Base-by-base conservation (phyloP, 2,329 filamentous ascomycete species). In the Coniochaeta ligniaria region DNA sequence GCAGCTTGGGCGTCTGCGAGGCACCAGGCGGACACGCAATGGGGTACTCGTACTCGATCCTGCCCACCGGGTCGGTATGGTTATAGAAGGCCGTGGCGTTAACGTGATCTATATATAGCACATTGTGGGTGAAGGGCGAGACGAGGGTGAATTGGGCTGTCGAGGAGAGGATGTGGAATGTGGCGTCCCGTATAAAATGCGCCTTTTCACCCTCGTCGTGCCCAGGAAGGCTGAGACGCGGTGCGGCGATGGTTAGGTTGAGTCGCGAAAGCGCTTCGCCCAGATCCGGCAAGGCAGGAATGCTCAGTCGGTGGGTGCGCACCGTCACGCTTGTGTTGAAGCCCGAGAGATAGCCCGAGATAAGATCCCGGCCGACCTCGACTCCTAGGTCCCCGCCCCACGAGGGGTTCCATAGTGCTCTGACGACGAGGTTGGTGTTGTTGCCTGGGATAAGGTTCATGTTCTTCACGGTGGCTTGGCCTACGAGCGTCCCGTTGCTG, bases 61-160 rank as follows among this genome's bases (percentile, higher is more conserved):
- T 83, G 1, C 93, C 95, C 0, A 96, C 80, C 1, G 86, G 83
- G 59, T 94, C 86, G 9, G 87, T 90, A 63, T 90, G 84, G 64
- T 96, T 92, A 73, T 96, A 96, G 63, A 86, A 89, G 0, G 95
- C 92, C 1, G 89, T 92, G 7, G 94, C 94, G 69, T 96, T 89
- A 67, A 98, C 83, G 58, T 80, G 82, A 41, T 91, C 91, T 63
- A 99, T 83, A 67, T 86, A 90, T 20, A 98, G 75, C 0, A 86
- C 91, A 58, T 89, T 89, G 61, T 86, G 78, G 45, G 79, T 75
- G 9, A 98, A 78, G 0, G 95, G 95, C 0, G 93, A 97, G 43
- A 87, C 81, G 24, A 98, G 81, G 0, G 84, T 87, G 73, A 99
- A 97, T 0, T 88, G 86, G 3, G 94, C 94, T 0, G 92, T 92